Conservation (phyloP, 1,284 basidiomycete species). For the Porogramme epimiltina region DNA sequence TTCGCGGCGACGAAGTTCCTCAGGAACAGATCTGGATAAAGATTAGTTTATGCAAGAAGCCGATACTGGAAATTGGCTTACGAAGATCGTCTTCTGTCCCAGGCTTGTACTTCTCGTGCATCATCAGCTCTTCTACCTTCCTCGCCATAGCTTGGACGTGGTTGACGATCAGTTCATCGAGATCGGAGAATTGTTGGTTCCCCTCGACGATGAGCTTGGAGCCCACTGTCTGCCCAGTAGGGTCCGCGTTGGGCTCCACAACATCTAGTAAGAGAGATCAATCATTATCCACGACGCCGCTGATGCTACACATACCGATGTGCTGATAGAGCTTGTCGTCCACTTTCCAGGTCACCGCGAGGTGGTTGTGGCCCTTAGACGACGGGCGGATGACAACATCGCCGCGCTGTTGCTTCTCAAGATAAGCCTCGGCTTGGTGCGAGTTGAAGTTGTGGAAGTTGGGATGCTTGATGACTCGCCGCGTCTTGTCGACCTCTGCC, state of each 20-base stretch:
- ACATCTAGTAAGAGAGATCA: constrained; percentile 57
- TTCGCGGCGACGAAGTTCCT: constrained; percentile 93
- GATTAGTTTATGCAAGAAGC: constrained; percentile 6
- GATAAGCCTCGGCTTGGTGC: constrained; percentile 85
- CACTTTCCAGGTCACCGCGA: constrained; percentile 99
- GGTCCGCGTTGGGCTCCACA: constrained; percentile 80
- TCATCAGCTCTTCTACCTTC: constrained; percentile 94
- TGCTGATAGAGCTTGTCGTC: constrained; percentile 97
- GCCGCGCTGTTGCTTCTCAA: constrained; percentile 90
- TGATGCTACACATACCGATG: constrained; percentile 61
- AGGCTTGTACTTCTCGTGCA: constrained; percentile 95
- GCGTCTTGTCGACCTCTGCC: constrained; percentile 74
- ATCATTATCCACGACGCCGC: too few relatives aligned
- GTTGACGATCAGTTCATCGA: constrained; percentile 97
- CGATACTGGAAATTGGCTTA: constrained; percentile 44
- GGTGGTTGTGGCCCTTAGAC: constrained; percentile 91
- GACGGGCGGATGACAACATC: constrained; percentile 97
- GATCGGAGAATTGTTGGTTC: constrained; percentile 88
- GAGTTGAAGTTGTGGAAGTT: constrained; percentile 98
- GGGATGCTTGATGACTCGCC: constrained; percentile 95
- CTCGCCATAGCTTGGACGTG: constrained; percentile 95
- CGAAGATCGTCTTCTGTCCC: constrained; percentile 88
- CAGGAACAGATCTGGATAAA: constrained; percentile 78
- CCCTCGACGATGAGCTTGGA: constrained; percentile 81
- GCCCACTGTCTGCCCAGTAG: constrained; percentile 68